These are phyloP conservation scores for Microcos paniculata DNA, from an alignment of 345 rosid species.

Conservation along the genomic window DNA sequence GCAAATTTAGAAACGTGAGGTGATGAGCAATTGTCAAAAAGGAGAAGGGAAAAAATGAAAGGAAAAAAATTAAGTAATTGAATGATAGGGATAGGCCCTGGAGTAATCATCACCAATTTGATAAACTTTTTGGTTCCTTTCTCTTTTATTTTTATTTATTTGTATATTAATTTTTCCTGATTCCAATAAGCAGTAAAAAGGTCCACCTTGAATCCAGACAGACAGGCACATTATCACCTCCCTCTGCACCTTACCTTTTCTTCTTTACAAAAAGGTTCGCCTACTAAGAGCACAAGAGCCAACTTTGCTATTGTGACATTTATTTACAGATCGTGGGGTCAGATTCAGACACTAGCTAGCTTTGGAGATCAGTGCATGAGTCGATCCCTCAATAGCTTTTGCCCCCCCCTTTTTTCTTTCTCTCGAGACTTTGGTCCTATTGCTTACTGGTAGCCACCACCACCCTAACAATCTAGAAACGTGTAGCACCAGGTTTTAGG, in stretches of 20 bases:
- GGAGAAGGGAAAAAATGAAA: background rate
- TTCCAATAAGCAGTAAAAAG: constrained; percentile 25
- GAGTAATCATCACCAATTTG: constrained; percentile 34
- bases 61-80: background rate
- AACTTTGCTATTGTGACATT: constrained; percentile 12
- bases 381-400: background rate
- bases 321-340: background rate
- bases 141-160: background rate
- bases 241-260: background rate
- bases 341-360: background rate
- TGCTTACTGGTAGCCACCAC: background rate
- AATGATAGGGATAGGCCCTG: constrained; percentile 14
- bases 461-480: background rate
- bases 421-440: background rate
- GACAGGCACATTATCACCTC: background rate
- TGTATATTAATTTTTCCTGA: constrained; percentile 17
- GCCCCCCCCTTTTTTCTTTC: no score
- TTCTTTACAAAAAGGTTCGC: constrained; percentile 1
- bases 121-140: constrained; percentile 21
- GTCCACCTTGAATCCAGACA: constrained; percentile 26
- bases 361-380: background rate
- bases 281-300: background rate
- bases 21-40: constrained; percentile 20
- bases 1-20: constrained; percentile 18
- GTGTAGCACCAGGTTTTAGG: background rate